Base-by-base conservation (phyloP, 345 rosid species). In the Gossypium thurberi region DNA sequence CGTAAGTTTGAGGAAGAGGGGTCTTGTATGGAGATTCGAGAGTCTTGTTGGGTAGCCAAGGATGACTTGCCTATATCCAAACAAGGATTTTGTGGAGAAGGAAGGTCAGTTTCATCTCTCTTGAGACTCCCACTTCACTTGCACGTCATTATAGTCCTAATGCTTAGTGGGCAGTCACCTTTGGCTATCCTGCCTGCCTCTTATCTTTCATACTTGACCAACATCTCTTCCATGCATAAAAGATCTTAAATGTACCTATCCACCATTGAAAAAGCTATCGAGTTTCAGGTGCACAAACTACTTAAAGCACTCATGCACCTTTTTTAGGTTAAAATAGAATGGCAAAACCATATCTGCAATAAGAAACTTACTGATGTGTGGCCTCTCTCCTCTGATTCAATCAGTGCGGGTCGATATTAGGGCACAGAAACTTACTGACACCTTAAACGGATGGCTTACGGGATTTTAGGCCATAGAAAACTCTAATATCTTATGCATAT, bases 41-140 rank as follows among this genome's bases (percentile, higher is more conserved):
- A 74, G 81, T 58, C 53, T 28, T 43, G 81, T 79, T 70, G 18
- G 83, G 65, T 83, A 85, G 88, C 88, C 88, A 85, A 79, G 88
- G 88, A 85, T 81, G 86, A 85, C 85, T 83, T 81, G 88, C 88
- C 86, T 83, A 65, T 48, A 62, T 17, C 74, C 80, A 67, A 70
- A 17, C 15, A 1, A 26, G 10, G 40, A 33, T 4, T 33, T 33
- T 33, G 37, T 3, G 37, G 6, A 33, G 37, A 33, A 63, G 71
- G 77, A 46, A 11, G 44, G 26, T 65, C 40, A 33, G 40, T 33
- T 33, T 33, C 7, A 33, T 33, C 40, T 33, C 40, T 33, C 40
- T 33, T 33, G 40, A 33, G 40, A 5, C 40, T 33, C 40, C 7
- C 40, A 33, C 40, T 33, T 33, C 40, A 33, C 40, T 33, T 33